Evolutionary conservation across 768 basidiomycete species (phyloP).

Genomic region (Ramaria sp.): DNA sequence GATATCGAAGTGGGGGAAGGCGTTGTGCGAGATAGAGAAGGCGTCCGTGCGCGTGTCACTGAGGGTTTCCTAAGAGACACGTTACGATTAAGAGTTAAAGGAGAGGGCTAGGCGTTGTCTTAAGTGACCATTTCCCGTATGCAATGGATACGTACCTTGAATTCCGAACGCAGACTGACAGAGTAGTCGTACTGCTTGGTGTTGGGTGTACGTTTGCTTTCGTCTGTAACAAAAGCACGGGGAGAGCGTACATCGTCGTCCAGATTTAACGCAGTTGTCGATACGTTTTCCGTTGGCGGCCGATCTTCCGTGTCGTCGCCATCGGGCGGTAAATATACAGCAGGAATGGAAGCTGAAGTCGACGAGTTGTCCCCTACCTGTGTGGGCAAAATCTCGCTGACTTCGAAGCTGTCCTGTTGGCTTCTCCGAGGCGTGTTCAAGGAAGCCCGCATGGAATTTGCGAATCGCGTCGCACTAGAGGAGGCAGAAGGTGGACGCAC

Average conservation of each 20-base stretch:
- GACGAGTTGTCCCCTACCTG: constrained; percentile 21
- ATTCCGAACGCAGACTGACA: constrained; percentile 47
- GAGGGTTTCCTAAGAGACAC: constrained; percentile 40
- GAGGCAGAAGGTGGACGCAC: constrained; percentile 42
- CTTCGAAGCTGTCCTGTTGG: constrained; percentile 44
- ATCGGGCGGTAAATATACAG: constrained; percentile 40
- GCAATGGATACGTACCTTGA: constrained; percentile 33
- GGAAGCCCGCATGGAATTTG: constrained; percentile 31
- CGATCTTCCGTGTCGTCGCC: constrained; percentile 31
- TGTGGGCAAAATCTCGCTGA: constrained; percentile 46
- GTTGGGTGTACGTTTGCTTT: not conserved
- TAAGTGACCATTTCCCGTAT: not conserved
- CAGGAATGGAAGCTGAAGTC: constrained; percentile 33
- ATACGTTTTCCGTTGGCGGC: constrained; percentile 46
- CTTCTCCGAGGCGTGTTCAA: constrained; percentile 20
- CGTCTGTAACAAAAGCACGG: constrained; percentile 4
- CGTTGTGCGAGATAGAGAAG: constrained; percentile 53
- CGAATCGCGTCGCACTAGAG: constrained; percentile 39
- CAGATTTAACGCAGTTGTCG: constrained; percentile 10
- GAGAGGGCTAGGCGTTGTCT: constrained; percentile 39
- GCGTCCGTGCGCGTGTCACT: constrained; percentile 44
- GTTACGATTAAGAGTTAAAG: constrained; percentile 53
- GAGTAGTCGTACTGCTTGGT: constrained; percentile 38
- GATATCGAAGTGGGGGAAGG: constrained; percentile 51
- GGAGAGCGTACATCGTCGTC: not conserved